Percentiles rank a stretch among this genome's conserved stretches.
Conservation (phyloP, 257 asterid species). For the Penstemon eatonii region DNA sequence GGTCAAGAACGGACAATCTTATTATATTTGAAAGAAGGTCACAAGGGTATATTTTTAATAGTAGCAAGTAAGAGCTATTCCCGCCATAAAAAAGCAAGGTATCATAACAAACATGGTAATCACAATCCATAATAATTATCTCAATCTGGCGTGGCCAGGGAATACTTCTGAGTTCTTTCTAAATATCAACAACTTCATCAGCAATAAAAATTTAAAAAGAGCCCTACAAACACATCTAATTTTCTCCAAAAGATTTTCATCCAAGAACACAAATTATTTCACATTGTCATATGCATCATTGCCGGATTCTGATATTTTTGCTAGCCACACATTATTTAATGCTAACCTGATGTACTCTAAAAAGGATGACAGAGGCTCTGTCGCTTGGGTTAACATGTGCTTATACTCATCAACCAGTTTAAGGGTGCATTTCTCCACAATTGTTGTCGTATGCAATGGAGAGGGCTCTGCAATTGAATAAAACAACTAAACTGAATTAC, state of each 20-base stretch:
- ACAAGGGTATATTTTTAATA: slow-evolving; percentile 1
- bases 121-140: background rate
- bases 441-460: slow-evolving; percentile 87
- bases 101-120: background rate
- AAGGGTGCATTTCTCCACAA: slow-evolving; percentile 96
- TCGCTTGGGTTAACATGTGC: slow-evolving; percentile 90
- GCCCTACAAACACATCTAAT: background rate
- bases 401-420: slow-evolving; percentile 89
- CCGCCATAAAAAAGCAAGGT: background rate
- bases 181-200: background rate
- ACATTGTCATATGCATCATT: background rate
- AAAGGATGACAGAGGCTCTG: slow-evolving; percentile 87
- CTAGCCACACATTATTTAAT: background rate
- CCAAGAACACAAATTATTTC: background rate
- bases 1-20: background rate
- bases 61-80: background rate
- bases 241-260: background rate
- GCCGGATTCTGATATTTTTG: background rate
- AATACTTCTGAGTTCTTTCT: background rate
- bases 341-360: slow-evolving; percentile 81
- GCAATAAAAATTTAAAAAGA: background rate
- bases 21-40: slow-evolving; percentile 1
- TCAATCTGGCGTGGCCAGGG: background rate
- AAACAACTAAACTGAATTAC: no score
- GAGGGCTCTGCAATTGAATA: slow-evolving; percentile 72